Base-by-base conservation (phyloP, 306 rosid species). In the Cucurbita pepo region DNA sequence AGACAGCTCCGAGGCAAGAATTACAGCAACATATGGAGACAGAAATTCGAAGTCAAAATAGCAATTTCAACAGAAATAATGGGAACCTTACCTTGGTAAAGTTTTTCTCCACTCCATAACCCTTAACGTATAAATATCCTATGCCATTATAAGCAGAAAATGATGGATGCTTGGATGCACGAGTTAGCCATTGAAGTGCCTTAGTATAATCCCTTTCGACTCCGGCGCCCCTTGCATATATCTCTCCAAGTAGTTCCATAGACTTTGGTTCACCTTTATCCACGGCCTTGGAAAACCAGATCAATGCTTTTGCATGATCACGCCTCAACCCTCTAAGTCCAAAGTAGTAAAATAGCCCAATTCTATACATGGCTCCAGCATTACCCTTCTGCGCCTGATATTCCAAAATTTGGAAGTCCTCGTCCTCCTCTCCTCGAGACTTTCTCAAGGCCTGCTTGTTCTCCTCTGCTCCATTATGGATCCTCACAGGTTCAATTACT, bases 331-430 rank as follows among this genome's bases (percentile, higher is more conserved):
- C 99, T 56, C 97, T 87, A 8, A 95, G 82, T 36, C 99, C 99
- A 56, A 95, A 95, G 80, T 91, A 95, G 88, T 91, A 95, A 87
- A 95, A 95, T 25, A 95, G 91, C 0, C 99, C 99, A 63, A 95
- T 79, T 81, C 79, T 95, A 75, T 95, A 91, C 99, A 91, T 95
- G 52, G 99, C 97, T 51, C 80, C 91, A 1, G 99, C 91, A 83
- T 85, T 89, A 58, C 97, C 99, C 79, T 91, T 94, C 85, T 89
- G 90, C 2, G 99, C 99, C 69, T 94, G 99, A 79, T 94, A 90
- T 83, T 94, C 97, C 47, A 94, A 81, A 57, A 94, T 91, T 82
- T 91, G 97, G 55, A 94, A 89, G 80, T 94, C 99, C 57, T 91
- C 97, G 8, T 91, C 99, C 70, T 94, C 97, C 76, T 94, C 99